phyloP scores from a whole-genome alignment of 495 filamentous ascomycete genomes.

The Pseudomonodictys pantanalensis region DNA sequence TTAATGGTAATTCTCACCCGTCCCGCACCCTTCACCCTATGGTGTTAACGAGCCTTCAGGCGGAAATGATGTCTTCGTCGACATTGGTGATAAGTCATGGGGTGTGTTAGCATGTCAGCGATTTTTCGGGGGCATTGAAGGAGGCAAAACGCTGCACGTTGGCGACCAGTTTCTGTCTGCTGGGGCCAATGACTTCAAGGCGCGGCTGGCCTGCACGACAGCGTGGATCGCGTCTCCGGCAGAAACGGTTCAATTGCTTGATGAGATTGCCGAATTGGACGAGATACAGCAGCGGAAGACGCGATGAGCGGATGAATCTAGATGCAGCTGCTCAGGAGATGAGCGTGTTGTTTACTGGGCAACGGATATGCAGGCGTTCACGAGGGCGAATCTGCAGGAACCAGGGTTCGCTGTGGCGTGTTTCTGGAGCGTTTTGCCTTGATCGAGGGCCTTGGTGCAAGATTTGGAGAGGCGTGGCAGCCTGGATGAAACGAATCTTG shows the following conservation, averaged over 20 bases:
- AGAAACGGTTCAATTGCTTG: slow-evolving; percentile 84
- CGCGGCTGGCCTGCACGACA: slow-evolving; percentile 62
- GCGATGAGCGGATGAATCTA: slow-evolving; percentile 2
- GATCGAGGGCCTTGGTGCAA: not conserved
- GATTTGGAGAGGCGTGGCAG: not conserved
- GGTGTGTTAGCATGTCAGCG: slow-evolving; percentile 87
- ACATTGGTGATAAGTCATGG: slow-evolving; percentile 97
- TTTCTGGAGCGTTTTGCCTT: not conserved
- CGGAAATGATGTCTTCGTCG: slow-evolving; percentile 95
- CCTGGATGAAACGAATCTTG: not conserved
- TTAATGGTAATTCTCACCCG: slow-evolving; percentile 62
- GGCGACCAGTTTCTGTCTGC: slow-evolving; percentile 96
- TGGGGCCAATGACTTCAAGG: slow-evolving; percentile 95
- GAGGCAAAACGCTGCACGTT: slow-evolving; percentile 67
- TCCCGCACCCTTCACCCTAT: not conserved
- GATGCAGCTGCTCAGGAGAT: not conserved
- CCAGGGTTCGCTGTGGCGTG: not conserved
- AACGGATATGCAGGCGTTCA: slow-evolving; percentile 3
- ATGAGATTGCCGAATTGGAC: slow-evolving; percentile 64
- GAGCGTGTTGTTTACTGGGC: slow-evolving; percentile 1
- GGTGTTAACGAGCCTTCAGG: slow-evolving; percentile 42
- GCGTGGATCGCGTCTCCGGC: slow-evolving; percentile 90
- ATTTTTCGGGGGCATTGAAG: slow-evolving; percentile 78
- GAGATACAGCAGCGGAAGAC: slow-evolving; percentile 35
- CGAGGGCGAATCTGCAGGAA: not conserved